Base-by-base conservation (phyloP, 306 rosid genomes). In the Citrullus colocynthis region DNA sequence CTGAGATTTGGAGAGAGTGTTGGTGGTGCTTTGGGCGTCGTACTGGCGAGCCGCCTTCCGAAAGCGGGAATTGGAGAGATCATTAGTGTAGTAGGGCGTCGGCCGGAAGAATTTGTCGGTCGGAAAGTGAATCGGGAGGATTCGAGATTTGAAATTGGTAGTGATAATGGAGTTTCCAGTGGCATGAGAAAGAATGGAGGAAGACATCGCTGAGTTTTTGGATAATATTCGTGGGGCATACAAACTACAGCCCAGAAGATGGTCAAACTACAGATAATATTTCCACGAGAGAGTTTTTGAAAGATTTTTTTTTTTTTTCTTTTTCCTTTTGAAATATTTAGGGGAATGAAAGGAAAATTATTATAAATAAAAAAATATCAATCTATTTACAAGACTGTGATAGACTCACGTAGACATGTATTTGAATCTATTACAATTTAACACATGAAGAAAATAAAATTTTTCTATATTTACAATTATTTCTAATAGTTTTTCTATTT, bases 201-300 rank as follows among this genome's bases (percentile, higher is more conserved):
- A 83, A 70, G 88, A 90, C 88, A 88, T 89, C 55, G 87, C 36
- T 49, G 41, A 69, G 78, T 18, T 37, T 65, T 42, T 18, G 56
- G 7, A 66, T 45, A 37, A 64, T 13, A 64, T 13, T 28, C 41
- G 42, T 30, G 54, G 13, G 16, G 28, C 28, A 24, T 24, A 24
- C 28, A 24, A 24, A 24, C 28, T 24, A 24, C 28, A 24, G 28
- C 28, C 28, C 28, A 24, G 28, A 24, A 24, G 28, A 24, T 24
- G 28, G 28, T 24, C 28, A 24, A 24, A 24, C 28, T 24, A 24
- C 28, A 24, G 28, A 24, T 24, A 24, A 24, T 24, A 24, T 24
- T 24, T 24, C 28, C 28, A 24, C 28, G 28, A 24, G 1, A 24
- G 28, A 24, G 28, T 24, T 24, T 24, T 0, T 24, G 28, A 24